phyloP scores from a whole-genome alignment of 768 basidiomycete species.

The Amanita pallidorosea region DNA sequence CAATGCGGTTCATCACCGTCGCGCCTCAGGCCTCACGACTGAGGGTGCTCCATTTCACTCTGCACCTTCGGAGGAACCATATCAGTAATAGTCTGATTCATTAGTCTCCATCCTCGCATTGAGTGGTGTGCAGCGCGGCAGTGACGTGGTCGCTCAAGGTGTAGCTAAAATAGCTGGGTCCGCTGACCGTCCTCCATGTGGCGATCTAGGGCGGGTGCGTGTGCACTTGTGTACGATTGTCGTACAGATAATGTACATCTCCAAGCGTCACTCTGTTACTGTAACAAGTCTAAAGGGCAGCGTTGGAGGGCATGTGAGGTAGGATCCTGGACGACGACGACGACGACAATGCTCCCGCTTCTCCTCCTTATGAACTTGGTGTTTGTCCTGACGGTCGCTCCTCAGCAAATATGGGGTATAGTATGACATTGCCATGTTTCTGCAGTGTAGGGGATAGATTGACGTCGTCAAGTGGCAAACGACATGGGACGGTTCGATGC shows the following conservation, averaged over 20 bases:
- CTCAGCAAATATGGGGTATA: conserved; percentile 1
- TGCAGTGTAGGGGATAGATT: neutral
- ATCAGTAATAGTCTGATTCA: no score
- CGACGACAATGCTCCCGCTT: neutral
- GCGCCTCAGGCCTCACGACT: no score
- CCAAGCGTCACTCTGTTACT: conserved; percentile 13
- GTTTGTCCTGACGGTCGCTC: neutral
- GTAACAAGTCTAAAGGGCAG: conserved; percentile 10
- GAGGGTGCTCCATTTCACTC: no score
- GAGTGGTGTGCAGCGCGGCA: no score
- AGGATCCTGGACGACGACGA: conserved; percentile 10
- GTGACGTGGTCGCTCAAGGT: no score
- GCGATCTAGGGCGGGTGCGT: neutral
- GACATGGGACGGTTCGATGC: conserved; percentile 37
- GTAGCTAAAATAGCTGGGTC: neutral
- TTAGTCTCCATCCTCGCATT: no score
- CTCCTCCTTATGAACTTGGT: conserved; percentile 3
- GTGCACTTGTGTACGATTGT: neutral
- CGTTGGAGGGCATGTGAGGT: conserved; percentile 23
- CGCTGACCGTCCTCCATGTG: neutral
- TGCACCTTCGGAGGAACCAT: no score
- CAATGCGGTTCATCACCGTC: no score
- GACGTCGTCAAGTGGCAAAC: conserved; percentile 43
- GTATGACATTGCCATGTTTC: neutral
- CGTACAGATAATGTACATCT: neutral